A percentile compares a stretch with the other conserved stretches of the same genome.
Evolutionary conservation across 306 rosid species (phyloP).

Genomic region (Vigna mungo): DNA sequence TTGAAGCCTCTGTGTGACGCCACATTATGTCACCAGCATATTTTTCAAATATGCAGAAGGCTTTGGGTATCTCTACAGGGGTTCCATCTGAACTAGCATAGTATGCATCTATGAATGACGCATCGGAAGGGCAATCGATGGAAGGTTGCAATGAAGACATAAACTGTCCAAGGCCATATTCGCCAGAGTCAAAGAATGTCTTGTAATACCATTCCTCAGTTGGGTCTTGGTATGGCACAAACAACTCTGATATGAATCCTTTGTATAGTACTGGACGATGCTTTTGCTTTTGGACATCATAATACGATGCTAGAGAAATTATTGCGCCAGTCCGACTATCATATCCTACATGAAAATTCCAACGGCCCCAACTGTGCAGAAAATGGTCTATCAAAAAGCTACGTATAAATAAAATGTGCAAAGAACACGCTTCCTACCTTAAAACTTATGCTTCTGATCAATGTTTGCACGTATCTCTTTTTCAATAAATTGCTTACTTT

Average conservation of each 20-base stretch:
- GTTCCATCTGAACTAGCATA: slow-evolving; percentile 49
- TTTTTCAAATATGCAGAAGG: slow-evolving; percentile 70
- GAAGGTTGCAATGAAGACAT: slow-evolving; percentile 53
- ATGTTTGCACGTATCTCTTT: too few relatives aligned
- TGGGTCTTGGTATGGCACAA: slow-evolving; percentile 75
- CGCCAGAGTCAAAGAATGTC: slow-evolving; percentile 61
- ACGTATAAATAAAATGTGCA: too few relatives aligned
- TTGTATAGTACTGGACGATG: slow-evolving; percentile 61
- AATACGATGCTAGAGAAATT: slow-evolving; percentile 64
- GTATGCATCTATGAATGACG: slow-evolving; percentile 60
- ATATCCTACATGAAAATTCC: slow-evolving; percentile 54
- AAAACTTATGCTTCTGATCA: too few relatives aligned
- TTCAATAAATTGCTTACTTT: too few relatives aligned
- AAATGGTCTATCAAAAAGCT: background rate
- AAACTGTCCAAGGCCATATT: slow-evolving; percentile 62
- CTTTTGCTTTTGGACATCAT: slow-evolving; percentile 52
- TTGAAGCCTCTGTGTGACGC: slow-evolving; percentile 63
- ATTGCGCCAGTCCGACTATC: slow-evolving; percentile 62
- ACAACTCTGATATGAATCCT: slow-evolving; percentile 65
- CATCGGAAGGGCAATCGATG: slow-evolving; percentile 64
- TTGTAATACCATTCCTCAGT: slow-evolving; percentile 62
- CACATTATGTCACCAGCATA: slow-evolving; percentile 64
- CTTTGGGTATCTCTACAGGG: slow-evolving; percentile 55
- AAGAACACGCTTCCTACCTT: too few relatives aligned
- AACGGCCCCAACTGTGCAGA: slow-evolving; percentile 62